Evolutionary conservation across 1,284 basidiomycete genomes (phyloP).

Genomic region (Cerrena zonata): DNA sequence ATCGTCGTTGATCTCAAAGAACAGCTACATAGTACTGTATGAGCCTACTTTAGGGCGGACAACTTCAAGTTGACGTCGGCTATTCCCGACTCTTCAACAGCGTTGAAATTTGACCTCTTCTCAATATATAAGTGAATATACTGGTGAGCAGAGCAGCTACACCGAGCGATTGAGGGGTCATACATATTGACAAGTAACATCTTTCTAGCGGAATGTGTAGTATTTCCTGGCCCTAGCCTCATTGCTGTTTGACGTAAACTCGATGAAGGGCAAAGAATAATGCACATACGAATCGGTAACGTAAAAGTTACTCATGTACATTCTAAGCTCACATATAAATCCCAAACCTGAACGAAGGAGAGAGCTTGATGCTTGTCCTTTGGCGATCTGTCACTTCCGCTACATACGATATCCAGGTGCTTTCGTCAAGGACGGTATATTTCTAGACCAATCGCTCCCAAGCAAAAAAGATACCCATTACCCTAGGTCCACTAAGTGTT

Average conservation of each 20-base stretch:
- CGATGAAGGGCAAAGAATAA: not conserved
- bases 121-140: not conserved
- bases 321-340: not conserved
- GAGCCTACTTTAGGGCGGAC: not conserved
- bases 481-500: not conserved
- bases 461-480: not conserved
- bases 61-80: not conserved
- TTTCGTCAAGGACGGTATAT: not conserved
- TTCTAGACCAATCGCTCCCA: not conserved
- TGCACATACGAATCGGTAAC: not conserved
- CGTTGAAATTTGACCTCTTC: not conserved
- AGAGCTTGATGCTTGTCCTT: not conserved
- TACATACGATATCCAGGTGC: not conserved
- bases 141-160: not conserved
- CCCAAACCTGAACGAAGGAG: not conserved
- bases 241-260: not conserved
- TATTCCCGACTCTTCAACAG: not conserved
- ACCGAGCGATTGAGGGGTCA: not conserved
- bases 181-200: no score
- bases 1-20: slow-evolving; percentile 2
- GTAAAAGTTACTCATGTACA: not conserved
- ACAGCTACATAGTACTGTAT: not conserved
- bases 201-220: no score
- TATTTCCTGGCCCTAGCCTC: no score
- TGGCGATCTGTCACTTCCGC: not conserved